Conservation (phyloP, 169 alveolate species). For the Cryptosporidium sp. region DNA sequence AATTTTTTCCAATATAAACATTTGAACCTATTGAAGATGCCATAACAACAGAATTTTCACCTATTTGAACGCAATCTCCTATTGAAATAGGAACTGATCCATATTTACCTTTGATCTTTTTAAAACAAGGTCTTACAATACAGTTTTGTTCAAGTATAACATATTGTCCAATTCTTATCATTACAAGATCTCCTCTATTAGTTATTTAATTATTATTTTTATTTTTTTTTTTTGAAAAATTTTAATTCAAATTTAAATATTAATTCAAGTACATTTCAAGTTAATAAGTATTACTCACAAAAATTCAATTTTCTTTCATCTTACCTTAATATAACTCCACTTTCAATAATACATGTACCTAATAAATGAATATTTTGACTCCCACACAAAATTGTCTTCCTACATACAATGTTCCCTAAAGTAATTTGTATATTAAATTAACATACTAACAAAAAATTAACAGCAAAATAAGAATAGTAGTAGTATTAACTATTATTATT, state of each 20-base stretch:
- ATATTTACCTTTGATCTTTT: slow-evolving; percentile 66
- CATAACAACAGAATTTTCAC: slow-evolving; percentile 82
- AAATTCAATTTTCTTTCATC: not conserved
- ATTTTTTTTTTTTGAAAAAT: too few relatives aligned
- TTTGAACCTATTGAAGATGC: slow-evolving; percentile 85
- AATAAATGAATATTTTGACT: slow-evolving; percentile 78
- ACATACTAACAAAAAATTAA: not conserved
- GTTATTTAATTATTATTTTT: not conserved
- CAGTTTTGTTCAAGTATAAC: slow-evolving; percentile 82
- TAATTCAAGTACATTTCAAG: not conserved
- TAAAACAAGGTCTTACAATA: slow-evolving; percentile 83
- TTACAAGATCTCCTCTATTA: slow-evolving; percentile 85
- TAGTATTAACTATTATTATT: not conserved
- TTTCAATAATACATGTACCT: slow-evolving; percentile 75
- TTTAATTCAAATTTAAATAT: too few relatives aligned
- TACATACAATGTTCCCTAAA: slow-evolving; percentile 77
- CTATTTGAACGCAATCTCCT: slow-evolving; percentile 86
- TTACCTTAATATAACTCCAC: slow-evolving; percentile 72
- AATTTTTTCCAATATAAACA: slow-evolving; percentile 87
- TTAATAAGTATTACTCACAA: not conserved
- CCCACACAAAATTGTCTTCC: slow-evolving; percentile 78
- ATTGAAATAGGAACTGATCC: slow-evolving; percentile 80
- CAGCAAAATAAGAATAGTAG: not conserved
- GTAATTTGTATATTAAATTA: not conserved
- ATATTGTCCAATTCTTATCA: slow-evolving; percentile 83